Base-by-base conservation (phyloP, 2,329 filamentous ascomycete species). In the Sporothrix luriei region DNA sequence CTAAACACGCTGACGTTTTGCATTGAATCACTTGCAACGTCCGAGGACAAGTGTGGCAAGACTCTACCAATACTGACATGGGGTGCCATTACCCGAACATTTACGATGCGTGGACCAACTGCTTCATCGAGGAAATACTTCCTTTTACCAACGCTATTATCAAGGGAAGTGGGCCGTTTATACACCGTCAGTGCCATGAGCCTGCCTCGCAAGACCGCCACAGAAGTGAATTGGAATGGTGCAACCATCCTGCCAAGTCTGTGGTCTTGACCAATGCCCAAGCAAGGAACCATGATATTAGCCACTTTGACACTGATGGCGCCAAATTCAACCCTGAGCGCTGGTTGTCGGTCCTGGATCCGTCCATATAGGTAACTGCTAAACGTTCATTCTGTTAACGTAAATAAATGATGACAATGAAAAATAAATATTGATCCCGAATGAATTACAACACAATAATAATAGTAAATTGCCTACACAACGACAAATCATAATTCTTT, bases 231-330 rank as follows among this genome's bases (percentile, higher is more conserved):
- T 4, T 94, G 89, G 79, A 82, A 91, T 29, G 87, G 87, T 19
- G 82, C 87, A 0, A 80, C 84, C 1, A 91, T 95, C 49, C 92
- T 92, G 0, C 90, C 0, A 90, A 90, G 1, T 93, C 90, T 0
- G 92, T 89, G 1, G 93, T 94, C 74, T 93, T 93, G 79, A 90
- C 94, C 52, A 93, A 90, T 75, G 89, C 90, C 11, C 93, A 90
- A 78, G 90, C 89, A 0, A 91, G 90, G 33, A 85, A 93, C 78
- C 92, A 91, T 77, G 91, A 93, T 75, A 82, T 84, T 5, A 78
- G 79, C 0, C 90, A 92, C 76, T 93, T 92, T 81, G 85, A 87
- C 72, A 43, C 68, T 7, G 77, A 86, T 38, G 86, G 91, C 0
- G 72, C 83, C 38, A 78, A 81, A 7, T 93, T 93, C 77, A 81